Evolutionary conservation across 495 filamentous ascomycete genomes (phyloP), one percentile per base, ranked within the genome.

Genomic region (Ramalina intermedia): DNA sequence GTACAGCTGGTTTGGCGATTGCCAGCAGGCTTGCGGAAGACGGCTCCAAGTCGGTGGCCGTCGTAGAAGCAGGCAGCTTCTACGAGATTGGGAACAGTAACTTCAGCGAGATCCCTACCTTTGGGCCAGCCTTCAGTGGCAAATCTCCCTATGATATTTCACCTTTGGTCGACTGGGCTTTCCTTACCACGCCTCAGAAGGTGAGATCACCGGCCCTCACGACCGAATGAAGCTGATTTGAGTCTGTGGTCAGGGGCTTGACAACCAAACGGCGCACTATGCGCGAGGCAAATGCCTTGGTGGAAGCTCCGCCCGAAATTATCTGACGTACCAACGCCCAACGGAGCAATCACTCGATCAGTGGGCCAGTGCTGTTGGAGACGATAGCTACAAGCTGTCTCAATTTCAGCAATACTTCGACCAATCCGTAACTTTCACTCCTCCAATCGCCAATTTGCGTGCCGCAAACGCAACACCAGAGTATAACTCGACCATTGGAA

Each of bases 301-400:
- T 48, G 59, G 36, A 8, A 52, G 41, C 41, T 43, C 41, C 21
- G 41, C 18, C 16, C 41, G 41, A 6, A 43, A 43, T 17, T 43
- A 43, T 17, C 18, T 43, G 41, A 17, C 18, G 8, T 43, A 43
- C 16, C 18, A 43, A 4, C 41, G 38, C 4, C 12, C 4, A 16
- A n/a, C n/a, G n/a, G 3, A 6, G 11, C n/a, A 12, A 55, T 52
- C 18, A 16, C 11, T 21, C 38, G 12, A 16, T 40, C 52, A 60
- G 52, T 82, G 77, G 78, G 78, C 76, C 1, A 66, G 74, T 21
- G 38, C 47, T 0, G 73, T 81, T 3, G 67, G 70, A 38, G 79
- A 82, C 52, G 26, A 64, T 0, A 69, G 63, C 47, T 84, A 74
- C 53, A 61, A 58, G 4, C 82, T 66, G 36, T 66, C 75, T 14